These are phyloP conservation scores for Myxozyma neotropica DNA, from an alignment of 805 yeast genomes.

Conservation along the genomic window DNA sequence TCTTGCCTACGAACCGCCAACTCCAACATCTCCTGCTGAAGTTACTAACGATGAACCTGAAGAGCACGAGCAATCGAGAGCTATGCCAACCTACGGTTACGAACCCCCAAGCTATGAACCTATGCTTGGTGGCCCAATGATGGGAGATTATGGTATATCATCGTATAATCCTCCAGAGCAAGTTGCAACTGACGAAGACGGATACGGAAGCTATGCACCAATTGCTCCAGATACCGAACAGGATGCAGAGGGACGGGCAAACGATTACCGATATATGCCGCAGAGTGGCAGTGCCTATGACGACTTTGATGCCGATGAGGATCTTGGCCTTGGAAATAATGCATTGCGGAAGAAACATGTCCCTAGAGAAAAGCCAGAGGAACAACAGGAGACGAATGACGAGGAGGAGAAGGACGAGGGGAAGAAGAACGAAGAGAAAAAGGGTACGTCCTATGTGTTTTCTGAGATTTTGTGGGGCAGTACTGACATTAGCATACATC, in stretches of 20 bases:
- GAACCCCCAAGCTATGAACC: constrained; percentile 6
- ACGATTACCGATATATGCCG: neutral
- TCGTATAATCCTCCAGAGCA: constrained; percentile 9
- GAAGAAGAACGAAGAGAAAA: constrained; percentile 39
- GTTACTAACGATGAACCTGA: neutral
- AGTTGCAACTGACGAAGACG: neutral
- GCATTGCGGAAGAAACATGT: constrained; percentile 40
- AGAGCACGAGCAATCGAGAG: neutral
- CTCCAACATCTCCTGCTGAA: neutral
- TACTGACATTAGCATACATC: neutral
- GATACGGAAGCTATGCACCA: neutral
- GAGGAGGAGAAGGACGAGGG: constrained; percentile 38
- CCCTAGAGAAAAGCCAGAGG: constrained; percentile 50
- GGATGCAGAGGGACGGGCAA: no score
- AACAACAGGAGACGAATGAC: constrained; percentile 48
- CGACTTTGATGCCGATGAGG: constrained; percentile 29
- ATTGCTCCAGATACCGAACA: neutral
- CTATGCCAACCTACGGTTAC: constrained; percentile 7
- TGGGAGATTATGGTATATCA: constrained; percentile 7
- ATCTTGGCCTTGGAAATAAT: constrained; percentile 34
- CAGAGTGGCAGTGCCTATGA: neutral
- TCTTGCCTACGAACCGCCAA: neutral
- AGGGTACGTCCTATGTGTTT: neutral
- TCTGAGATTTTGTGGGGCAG: neutral
- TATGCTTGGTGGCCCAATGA: constrained; percentile 9